phyloP scores from a whole-genome alignment of 192 early-diverging fungal genomes.

The Coemansia furcata region DNA sequence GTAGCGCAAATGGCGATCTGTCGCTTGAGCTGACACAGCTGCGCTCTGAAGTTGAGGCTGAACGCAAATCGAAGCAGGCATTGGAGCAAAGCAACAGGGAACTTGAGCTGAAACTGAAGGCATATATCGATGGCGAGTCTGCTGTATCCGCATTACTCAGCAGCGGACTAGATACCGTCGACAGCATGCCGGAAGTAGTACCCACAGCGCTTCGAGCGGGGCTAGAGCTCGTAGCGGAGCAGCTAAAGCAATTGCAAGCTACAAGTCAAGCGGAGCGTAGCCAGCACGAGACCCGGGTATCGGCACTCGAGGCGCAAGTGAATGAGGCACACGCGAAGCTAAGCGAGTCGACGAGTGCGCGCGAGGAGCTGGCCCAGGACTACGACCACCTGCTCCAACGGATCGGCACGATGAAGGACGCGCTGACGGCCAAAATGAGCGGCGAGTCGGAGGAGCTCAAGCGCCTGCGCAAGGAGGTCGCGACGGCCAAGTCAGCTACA shows the following conservation, averaged over 20 bases:
- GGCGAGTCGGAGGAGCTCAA: slow-evolving; percentile 67
- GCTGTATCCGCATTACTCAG: slow-evolving; percentile 10
- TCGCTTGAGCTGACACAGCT: slow-evolving; percentile 28
- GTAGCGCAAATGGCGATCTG: slow-evolving; percentile 8
- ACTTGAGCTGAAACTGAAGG: slow-evolving; percentile 12
- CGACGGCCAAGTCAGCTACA: slow-evolving; percentile 13
- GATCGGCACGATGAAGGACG: slow-evolving; percentile 76
- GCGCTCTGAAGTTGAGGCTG: slow-evolving; percentile 14
- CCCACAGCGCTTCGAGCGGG: slow-evolving; percentile 22
- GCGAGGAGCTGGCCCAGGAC: slow-evolving; percentile 50
- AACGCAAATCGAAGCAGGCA: slow-evolving; percentile 4
- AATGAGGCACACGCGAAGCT: slow-evolving; percentile 22
- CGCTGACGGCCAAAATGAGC: slow-evolving; percentile 77
- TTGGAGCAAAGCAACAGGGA: slow-evolving; percentile 8
- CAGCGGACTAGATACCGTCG: not conserved
- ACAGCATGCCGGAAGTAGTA: slow-evolving; percentile 21
- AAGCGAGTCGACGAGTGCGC: slow-evolving; percentile 32
- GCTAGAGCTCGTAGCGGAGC: slow-evolving; percentile 12
- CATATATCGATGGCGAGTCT: slow-evolving; percentile 8
- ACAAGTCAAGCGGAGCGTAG: not conserved
- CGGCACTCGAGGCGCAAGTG: slow-evolving; percentile 25
- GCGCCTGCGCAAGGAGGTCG: slow-evolving; percentile 38
- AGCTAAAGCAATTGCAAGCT: slow-evolving; percentile 5
- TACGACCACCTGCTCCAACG: slow-evolving; percentile 72
- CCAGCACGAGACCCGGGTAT: slow-evolving; percentile 4